Conservation (phyloP, 1,139 yeast genomes). For the Williopsis jadinii region DNA sequence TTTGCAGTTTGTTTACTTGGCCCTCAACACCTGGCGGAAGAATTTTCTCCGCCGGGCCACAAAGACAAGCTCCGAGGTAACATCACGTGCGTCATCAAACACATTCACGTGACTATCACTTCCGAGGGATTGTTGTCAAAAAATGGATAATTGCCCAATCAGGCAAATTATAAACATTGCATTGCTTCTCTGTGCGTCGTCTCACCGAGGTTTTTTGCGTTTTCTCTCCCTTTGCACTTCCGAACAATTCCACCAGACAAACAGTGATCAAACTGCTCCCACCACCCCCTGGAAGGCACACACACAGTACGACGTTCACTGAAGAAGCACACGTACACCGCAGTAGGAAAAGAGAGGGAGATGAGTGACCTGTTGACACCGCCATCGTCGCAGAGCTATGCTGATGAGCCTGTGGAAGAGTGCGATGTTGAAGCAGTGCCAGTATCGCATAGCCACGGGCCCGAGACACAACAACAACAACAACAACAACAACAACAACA, state of each 20-base stretch:
- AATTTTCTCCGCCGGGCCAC: not conserved
- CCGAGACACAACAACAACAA: not conserved
- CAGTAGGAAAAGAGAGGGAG: not conserved
- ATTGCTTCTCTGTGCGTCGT: no score
- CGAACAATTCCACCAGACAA: not conserved
- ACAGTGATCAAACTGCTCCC: not conserved
- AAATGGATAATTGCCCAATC: conserved; percentile 10
- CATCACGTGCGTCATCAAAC: not conserved
- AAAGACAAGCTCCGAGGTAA: not conserved
- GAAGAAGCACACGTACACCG: no score
- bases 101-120: not conserved
- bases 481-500: not conserved
- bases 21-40: not conserved
- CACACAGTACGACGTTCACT: no score
- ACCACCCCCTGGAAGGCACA: no score
- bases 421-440: no score
- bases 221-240: not conserved
- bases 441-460: no score
- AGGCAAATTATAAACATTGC: conserved; percentile 16
- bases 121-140: not conserved
- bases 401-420: conserved; percentile 3
- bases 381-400: conserved; percentile 19
- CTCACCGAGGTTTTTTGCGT: not conserved
- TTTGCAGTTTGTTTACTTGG: no score
- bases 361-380: conserved; percentile 19